Evolutionary conservation across 192 early-diverging fungal species (phyloP).

Genomic region (Rhizophagus sp.): DNA sequence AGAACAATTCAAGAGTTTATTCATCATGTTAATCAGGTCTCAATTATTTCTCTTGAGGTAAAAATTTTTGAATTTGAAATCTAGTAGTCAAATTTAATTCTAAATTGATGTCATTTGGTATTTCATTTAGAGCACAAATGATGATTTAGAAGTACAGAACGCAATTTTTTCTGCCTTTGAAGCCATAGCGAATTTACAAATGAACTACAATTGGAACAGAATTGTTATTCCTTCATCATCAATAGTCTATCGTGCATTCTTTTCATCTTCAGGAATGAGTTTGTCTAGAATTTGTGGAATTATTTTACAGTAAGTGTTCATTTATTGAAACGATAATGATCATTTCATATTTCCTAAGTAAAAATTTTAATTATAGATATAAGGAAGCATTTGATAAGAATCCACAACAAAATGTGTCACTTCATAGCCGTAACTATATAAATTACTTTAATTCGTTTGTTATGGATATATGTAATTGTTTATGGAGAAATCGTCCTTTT

Average conservation of each 20-base stretch:
- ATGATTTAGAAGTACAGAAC: conserved; percentile 48
- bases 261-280: conserved; percentile 48
- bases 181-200: conserved; percentile 34
- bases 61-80: background rate
- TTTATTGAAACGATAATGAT: background rate
- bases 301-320: conserved; percentile 35
- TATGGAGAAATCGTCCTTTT: conserved; percentile 50
- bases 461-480: conserved; percentile 52
- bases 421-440: conserved; percentile 42
- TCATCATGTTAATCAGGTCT: conserved; percentile 43
- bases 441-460: conserved; percentile 55
- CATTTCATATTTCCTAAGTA: background rate
- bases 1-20: conserved; percentile 41
- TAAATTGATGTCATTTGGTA: background rate
- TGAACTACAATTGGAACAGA: conserved; percentile 30
- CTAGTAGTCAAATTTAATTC: background rate
- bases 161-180: conserved; percentile 53
- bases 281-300: conserved; percentile 52
- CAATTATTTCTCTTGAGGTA: conserved; percentile 38
- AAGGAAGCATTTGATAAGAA: conserved; percentile 45
- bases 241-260: conserved; percentile 46
- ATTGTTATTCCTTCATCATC: conserved; percentile 49
- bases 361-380: conserved; percentile 23
- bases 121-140: conserved; percentile 34
- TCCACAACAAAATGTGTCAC: conserved; percentile 27